These are phyloP conservation scores for Cyclotella atomus DNA, from an alignment of 108 stramenopile species.

Conservation along the genomic window DNA sequence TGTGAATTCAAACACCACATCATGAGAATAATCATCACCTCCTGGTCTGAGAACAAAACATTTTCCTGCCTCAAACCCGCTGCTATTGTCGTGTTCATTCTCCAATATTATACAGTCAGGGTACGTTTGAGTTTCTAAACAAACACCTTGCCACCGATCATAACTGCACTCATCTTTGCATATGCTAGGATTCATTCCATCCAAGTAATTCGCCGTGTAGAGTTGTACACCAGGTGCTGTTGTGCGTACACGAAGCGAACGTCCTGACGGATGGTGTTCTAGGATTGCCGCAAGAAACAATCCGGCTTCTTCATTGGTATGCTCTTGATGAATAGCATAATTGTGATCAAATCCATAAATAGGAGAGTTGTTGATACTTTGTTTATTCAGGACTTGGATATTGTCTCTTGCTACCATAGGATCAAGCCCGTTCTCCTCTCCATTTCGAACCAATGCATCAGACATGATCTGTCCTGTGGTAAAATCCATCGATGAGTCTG, in stretches of 20 bases:
- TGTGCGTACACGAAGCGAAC: conserved; percentile 60
- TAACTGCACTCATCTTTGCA: conserved; percentile 59
- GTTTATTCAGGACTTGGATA: conserved; percentile 3
- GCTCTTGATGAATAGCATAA: conserved; percentile 60
- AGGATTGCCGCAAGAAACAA: conserved; percentile 33
- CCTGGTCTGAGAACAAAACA: conserved; percentile 67
- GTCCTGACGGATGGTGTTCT: conserved; percentile 39
- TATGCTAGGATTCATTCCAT: conserved; percentile 33
- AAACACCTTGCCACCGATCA: conserved; percentile 71
- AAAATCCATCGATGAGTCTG: conserved; percentile 69
- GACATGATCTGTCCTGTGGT: conserved; percentile 30
- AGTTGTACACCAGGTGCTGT: conserved; percentile 88
- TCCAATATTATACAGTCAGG: conserved; percentile 68
- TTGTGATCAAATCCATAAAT: conserved; percentile 90
- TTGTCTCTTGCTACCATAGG: conserved; percentile 19
- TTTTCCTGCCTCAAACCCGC: conserved; percentile 60
- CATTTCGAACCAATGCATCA: conserved; percentile 58
- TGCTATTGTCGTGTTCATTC: conserved; percentile 10
- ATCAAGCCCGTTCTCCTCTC: conserved; percentile 30
- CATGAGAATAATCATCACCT: conserved; percentile 58
- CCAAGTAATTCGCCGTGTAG: conserved; percentile 86
- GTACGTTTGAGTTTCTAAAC: conserved; percentile 88
- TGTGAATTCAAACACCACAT: conserved; percentile 23
- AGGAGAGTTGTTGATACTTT: neutral
- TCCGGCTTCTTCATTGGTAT: neutral